These are phyloP conservation scores for Nicotiana undulata DNA, from an alignment of 257 asterid genomes.

Conservation along the genomic window DNA sequence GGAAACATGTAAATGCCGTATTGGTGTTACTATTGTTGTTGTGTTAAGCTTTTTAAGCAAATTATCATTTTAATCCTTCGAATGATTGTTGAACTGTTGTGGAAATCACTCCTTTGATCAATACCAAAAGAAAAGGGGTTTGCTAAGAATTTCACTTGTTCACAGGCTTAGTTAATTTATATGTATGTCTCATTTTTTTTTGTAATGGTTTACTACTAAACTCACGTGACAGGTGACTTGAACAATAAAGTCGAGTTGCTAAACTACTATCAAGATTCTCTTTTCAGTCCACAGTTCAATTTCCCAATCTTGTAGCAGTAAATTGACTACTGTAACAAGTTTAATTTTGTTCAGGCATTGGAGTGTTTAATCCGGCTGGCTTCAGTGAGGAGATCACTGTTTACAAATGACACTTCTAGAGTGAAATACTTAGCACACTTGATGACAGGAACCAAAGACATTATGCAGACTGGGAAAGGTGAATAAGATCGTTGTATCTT, in stretches of 20 bases:
- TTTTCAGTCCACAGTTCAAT: neutral
- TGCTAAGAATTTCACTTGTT: neutral
- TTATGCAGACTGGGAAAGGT: slow-evolving; percentile 92
- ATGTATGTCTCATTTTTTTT: neutral
- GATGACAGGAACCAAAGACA: slow-evolving; percentile 92
- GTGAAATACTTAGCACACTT: slow-evolving; percentile 84
- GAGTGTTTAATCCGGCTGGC: slow-evolving; percentile 94
- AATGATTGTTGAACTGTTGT: neutral
- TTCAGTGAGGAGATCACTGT: slow-evolving; percentile 92
- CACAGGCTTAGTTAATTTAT: neutral
- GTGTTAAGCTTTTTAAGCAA: neutral
- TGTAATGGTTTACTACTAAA: neutral
- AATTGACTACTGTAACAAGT: neutral
- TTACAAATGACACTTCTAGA: slow-evolving; percentile 77
- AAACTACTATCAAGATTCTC: neutral
- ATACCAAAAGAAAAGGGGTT: neutral
- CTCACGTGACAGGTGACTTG: neutral
- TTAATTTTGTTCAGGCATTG: slow-evolving; percentile 47
- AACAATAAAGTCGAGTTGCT: neutral
- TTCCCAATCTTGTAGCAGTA: neutral
- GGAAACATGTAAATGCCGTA: neutral
- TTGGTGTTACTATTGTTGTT: neutral
- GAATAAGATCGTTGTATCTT: neutral
- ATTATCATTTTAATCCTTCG: neutral
- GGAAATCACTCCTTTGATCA: neutral